A percentile compares a stretch with the other conserved stretches of the same genome.
Conservation (phyloP, 2,329 filamentous ascomycete genomes). For the Paradendryphiella salina region DNA sequence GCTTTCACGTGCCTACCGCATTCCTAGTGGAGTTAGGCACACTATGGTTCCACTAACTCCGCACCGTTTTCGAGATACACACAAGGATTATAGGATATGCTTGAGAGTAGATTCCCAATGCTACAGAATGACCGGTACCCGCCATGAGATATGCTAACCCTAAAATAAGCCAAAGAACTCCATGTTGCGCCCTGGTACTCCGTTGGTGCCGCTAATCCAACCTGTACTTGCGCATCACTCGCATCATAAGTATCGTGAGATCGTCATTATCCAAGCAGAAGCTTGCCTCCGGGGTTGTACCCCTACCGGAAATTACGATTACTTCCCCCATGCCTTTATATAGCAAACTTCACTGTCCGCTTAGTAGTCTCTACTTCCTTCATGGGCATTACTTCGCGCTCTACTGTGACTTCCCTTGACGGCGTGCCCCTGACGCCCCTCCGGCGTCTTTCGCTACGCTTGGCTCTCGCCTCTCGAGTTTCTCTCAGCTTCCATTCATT, state of each 20-base stretch:
- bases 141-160: neutral
- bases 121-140: neutral
- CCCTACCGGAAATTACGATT: slow-evolving; percentile 23
- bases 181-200: slow-evolving; percentile 9
- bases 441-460: slow-evolving; percentile 57
- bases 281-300: neutral
- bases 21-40: neutral
- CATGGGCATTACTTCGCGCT: slow-evolving; percentile 29
- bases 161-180: slow-evolving; percentile 1
- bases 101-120: neutral
- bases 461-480: slow-evolving; percentile 61
- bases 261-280: slow-evolving; percentile 22
- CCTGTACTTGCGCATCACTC: slow-evolving; percentile 4
- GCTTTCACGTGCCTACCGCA: slow-evolving; percentile 9
- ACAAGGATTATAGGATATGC: neutral
- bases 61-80: neutral
- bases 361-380: slow-evolving; percentile 19
- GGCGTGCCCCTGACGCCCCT: slow-evolving; percentile 35
- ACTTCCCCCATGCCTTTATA: slow-evolving; percentile 11
- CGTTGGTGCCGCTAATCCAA: slow-evolving; percentile 11
- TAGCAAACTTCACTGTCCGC: slow-evolving; percentile 41
- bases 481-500: slow-evolving; percentile 63
- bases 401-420: slow-evolving; percentile 36
- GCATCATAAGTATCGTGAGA: slow-evolving; percentile 24
- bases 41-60: neutral